Evolutionary conservation across 2,329 filamentous ascomycete genomes (phyloP), one percentile per base, ranked within the genome.

Genomic region (Epichloe sylvatica): DNA sequence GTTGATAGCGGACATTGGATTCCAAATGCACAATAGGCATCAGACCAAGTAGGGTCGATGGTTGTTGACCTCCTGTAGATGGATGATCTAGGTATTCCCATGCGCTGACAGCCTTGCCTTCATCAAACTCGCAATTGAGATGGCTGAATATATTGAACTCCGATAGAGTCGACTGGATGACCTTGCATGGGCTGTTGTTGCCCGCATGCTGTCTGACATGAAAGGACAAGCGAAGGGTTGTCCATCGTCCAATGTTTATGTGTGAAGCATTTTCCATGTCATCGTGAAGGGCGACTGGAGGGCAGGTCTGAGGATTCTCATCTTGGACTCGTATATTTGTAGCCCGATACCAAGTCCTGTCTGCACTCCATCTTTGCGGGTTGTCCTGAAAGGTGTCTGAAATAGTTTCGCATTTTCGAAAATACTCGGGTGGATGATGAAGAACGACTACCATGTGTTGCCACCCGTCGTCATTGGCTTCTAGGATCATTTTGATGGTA

Each of bases 1-100:
- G 76, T 62, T 95, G 89, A 60, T 97, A 98, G 15, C 87, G 78
- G 1, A 95, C 78, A 1, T 80, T 68, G 53, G 89, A 96, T 0
- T 78, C 69, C 4, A 91, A 70, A 33, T 63, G 58, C 11, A 63
- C 47, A n/a, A 53, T 46, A 5, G 49, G 51, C 41, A 1, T 50
- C 49, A 12, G 52, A 53, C 11, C 55, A 5, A 68, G 54, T 4
- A 64, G 57, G 25, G 62, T 57, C 3, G 60, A 53, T 3, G 64
- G 60, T 17, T 61, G 60, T 25, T 62, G 60, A 13, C 45, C 47
- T 2, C 44, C 23, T 11, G 50, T 30, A 2, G 40, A 41, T 1
- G 57, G 53, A 25, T 62, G 57, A 30, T 67, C 62, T 3, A 68
- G 45, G 17, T 59, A 54, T 47, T 59, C 48, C 67, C 63, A 69